Conservation (phyloP, 345 rosid genomes). For the Dimocarpus longan region DNA sequence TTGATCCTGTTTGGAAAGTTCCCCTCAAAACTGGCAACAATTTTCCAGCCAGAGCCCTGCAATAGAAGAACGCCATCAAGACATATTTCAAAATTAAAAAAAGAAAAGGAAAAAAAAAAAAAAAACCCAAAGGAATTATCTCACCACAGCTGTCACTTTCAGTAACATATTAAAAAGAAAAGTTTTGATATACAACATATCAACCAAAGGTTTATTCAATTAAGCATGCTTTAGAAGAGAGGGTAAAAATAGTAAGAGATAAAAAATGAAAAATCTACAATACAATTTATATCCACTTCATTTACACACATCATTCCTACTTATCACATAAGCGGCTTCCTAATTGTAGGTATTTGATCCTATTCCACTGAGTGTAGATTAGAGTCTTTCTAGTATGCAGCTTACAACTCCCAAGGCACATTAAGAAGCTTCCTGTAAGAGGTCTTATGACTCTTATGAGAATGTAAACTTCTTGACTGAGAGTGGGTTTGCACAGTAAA, state of each 20-base stretch:
- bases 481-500: background rate
- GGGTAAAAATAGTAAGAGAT: background rate
- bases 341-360: no score
- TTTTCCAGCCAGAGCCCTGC: constrained; percentile 99
- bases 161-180: background rate
- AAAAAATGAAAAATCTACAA: background rate
- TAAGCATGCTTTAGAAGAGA: background rate
- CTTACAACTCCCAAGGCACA: background rate
- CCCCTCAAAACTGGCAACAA: constrained; percentile 98
- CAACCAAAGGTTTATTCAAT: background rate
- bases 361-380: no score
- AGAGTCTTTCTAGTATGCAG: no score
- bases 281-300: constrained; percentile 1
- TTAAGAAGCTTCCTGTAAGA: background rate
- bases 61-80: constrained; percentile 5
- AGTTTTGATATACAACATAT: background rate
- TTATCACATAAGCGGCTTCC: no score
- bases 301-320: background rate
- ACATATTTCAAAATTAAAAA: constrained; percentile 1
- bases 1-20: constrained; percentile 91
- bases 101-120: background rate
- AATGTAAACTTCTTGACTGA: background rate
- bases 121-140: background rate
- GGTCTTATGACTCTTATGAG: background rate
- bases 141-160: background rate